Evolutionary conservation across 352 stramenopile genomes (phyloP).

Genomic region (Globisporangium cylindrosporum): DNA sequence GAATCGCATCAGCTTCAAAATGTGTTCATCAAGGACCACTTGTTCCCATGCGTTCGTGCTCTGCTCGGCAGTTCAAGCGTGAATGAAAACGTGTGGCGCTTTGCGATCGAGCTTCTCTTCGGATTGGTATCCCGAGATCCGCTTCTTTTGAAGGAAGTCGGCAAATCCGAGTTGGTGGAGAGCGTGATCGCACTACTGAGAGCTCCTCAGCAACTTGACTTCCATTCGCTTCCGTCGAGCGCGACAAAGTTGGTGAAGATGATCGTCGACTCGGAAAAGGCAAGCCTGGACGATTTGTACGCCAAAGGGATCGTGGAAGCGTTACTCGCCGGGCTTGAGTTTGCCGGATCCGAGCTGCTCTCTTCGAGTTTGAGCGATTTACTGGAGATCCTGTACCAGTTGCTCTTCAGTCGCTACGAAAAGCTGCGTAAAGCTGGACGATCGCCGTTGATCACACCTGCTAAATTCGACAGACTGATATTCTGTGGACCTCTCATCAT

Average conservation of each 20-base stretch:
- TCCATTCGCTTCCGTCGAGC: conserved; percentile 31
- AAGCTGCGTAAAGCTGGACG: conserved; percentile 17
- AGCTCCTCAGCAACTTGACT: conserved; percentile 22
- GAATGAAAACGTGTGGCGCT: conserved; percentile 49
- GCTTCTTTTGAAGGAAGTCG: conserved; percentile 22
- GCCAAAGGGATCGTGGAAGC: conserved; percentile 26
- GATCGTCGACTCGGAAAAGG: conserved; percentile 25
- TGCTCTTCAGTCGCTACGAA: conserved; percentile 41
- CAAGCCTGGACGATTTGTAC: conserved; percentile 26
- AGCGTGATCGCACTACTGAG: conserved; percentile 31
- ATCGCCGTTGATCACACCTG: conserved; percentile 3
- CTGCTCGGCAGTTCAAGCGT: conserved; percentile 18
- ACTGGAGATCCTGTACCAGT: conserved; percentile 28
- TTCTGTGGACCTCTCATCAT: conserved; percentile 30
- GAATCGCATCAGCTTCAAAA: conserved; percentile 24
- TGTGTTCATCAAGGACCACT: conserved; percentile 38
- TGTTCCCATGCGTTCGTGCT: conserved; percentile 39
- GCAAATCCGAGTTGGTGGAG: conserved; percentile 22
- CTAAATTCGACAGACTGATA: conserved; percentile 30
- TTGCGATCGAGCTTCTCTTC: conserved; percentile 48
- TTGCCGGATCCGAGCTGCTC: conserved; percentile 16
- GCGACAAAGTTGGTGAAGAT: conserved; percentile 35
- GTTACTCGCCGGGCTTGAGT: conserved; percentile 26
- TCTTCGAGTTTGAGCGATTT: conserved; percentile 27
- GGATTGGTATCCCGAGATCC: conserved; percentile 37